Conservation (phyloP, 129 eudicot species). For the Flaveria brownii region DNA sequence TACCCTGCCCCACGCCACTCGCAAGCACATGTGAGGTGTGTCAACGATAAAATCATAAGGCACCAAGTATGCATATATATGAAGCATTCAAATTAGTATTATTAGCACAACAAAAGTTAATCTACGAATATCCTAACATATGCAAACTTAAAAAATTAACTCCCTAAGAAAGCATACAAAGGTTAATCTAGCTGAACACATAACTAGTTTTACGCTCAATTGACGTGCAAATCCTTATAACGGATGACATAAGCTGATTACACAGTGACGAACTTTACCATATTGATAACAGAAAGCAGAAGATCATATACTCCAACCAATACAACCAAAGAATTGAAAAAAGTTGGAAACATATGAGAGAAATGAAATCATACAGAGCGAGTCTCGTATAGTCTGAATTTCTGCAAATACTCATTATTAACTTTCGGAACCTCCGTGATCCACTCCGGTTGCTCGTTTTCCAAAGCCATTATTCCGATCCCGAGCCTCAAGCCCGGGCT, state of each 20-base stretch:
- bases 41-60: background rate
- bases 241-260: background rate
- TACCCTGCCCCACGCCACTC: background rate
- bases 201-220: background rate
- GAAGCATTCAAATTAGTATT: background rate
- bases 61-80: background rate
- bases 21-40: background rate
- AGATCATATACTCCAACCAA: slow-evolving; percentile 14
- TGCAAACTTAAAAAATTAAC: background rate
- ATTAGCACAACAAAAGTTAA: slow-evolving; percentile 11
- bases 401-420: slow-evolving; percentile 51
- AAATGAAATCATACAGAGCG: slow-evolving; percentile 57
- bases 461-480: slow-evolving; percentile 44
- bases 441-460: slow-evolving; percentile 30
- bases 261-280: background rate
- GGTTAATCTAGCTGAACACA: background rate
- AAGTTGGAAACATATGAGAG: background rate
- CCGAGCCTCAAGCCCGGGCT: slow-evolving; percentile 52
- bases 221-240: background rate
- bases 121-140: slow-evolving; percentile 12
- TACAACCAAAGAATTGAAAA: background rate
- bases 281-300: slow-evolving; percentile 16
- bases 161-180: background rate
- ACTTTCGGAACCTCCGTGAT: slow-evolving; percentile 32
- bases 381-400: slow-evolving; percentile 91